These are phyloP conservation scores for Claviceps capensis DNA, from an alignment of 2,329 filamentous ascomycete genomes.

Conservation along the genomic window DNA sequence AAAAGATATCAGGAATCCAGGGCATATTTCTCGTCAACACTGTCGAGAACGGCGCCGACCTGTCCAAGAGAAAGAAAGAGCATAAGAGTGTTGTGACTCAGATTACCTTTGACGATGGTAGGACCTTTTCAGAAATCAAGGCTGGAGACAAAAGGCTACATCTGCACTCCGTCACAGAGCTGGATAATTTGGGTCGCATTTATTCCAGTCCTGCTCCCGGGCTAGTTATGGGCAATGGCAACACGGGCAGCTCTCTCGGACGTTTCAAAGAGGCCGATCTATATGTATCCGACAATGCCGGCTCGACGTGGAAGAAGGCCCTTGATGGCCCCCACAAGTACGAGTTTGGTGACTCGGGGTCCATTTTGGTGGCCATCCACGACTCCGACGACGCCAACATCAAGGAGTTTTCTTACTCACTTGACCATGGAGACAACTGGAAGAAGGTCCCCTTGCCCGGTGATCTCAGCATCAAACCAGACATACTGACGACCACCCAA, in stretches of 20 bases:
- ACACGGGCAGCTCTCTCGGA: slow-evolving; percentile 63
- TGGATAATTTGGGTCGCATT: slow-evolving; percentile 69
- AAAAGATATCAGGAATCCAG: slow-evolving; percentile 83
- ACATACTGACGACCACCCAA: slow-evolving; percentile 70
- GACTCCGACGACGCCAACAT: slow-evolving; percentile 54
- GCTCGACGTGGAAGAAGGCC: slow-evolving; percentile 65
- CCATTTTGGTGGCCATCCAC: slow-evolving; percentile 69
- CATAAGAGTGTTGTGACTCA: slow-evolving; percentile 60
- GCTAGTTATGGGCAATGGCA: slow-evolving; percentile 86
- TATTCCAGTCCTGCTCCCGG: slow-evolving; percentile 92
- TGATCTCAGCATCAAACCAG: slow-evolving; percentile 53
- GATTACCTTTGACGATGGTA: slow-evolving; percentile 92
- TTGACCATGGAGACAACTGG: slow-evolving; percentile 86
- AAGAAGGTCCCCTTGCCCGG: slow-evolving; percentile 53
- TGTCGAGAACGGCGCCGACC: slow-evolving; percentile 73
- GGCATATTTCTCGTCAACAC: slow-evolving; percentile 84
- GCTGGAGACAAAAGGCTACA: slow-evolving; percentile 59
- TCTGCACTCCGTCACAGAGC: slow-evolving; percentile 80
- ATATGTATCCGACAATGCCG: slow-evolving; percentile 84
- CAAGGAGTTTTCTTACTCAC: slow-evolving; percentile 55
- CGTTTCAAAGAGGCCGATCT: slow-evolving; percentile 62
- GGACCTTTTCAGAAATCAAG: slow-evolving; percentile 66
- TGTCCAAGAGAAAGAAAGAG: slow-evolving; percentile 36
- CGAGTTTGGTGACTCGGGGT: slow-evolving; percentile 89
- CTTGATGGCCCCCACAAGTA: slow-evolving; percentile 82